phyloP scores from a whole-genome alignment of 2,329 filamentous ascomycete species.

The Colletotrichum sp. region DNA sequence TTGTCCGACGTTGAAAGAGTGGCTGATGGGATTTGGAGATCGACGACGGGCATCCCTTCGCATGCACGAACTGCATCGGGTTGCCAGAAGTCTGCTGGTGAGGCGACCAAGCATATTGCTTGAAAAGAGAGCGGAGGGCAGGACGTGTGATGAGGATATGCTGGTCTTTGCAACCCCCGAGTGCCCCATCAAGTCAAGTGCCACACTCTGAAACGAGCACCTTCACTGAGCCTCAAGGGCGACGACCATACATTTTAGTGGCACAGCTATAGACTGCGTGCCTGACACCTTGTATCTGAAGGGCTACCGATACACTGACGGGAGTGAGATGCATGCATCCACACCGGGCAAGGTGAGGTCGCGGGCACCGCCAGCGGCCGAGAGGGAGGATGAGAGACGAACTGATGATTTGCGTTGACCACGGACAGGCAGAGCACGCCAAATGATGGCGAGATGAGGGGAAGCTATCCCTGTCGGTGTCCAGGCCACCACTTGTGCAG shows the following conservation, averaged over 20 bases:
- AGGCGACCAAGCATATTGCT: slow-evolving; percentile 11
- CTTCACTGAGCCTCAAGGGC: slow-evolving; percentile 5
- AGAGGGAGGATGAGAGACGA: slow-evolving; percentile 1
- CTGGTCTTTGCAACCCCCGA: slow-evolving; percentile 3
- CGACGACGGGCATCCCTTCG: slow-evolving; percentile 19
- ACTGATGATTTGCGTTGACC: neutral
- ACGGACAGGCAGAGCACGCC: neutral
- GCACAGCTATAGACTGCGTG: neutral
- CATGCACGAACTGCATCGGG: slow-evolving; percentile 15
- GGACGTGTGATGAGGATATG: slow-evolving; percentile 5
- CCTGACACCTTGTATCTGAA: neutral
- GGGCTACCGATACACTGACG: neutral
- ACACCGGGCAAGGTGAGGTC: neutral
- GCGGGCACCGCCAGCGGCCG: neutral
- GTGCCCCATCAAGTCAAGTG: slow-evolving; percentile 10
- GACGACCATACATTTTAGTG: neutral
- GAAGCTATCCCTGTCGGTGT: neutral
- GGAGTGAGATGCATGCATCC: neutral
- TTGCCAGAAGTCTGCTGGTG: neutral
- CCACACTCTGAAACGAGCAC: slow-evolving; percentile 16
- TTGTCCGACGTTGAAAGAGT: slow-evolving; percentile 12
- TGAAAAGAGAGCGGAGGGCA: neutral
- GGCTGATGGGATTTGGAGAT: slow-evolving; percentile 6
- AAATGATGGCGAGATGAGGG: neutral
- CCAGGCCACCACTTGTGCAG: neutral